Evolutionary conservation across 192 early-diverging fungal species (phyloP).

Genomic region (Borealophlyctis nickersoniae): DNA sequence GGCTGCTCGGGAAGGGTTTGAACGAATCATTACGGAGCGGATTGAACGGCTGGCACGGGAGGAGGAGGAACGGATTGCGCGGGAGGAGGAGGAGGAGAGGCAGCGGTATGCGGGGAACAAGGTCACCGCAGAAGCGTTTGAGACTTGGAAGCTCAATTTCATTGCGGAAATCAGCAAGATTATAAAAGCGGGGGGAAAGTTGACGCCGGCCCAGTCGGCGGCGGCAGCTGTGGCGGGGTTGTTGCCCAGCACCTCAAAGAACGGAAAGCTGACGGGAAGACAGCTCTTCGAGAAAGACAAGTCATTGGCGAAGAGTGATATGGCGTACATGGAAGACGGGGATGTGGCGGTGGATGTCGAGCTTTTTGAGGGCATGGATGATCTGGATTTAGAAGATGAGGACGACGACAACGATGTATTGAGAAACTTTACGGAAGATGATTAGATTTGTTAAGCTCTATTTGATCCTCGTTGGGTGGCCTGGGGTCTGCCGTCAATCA

Average conservation of each 20-base stretch:
- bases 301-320: conserved; percentile 78
- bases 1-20: conserved; percentile 69
- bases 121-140: conserved; percentile 75
- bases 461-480: too few relatives aligned
- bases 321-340: conserved; percentile 75
- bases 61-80: conserved; percentile 49
- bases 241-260: conserved; percentile 34
- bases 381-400: conserved; percentile 45
- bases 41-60: conserved; percentile 51
- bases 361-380: conserved; percentile 66
- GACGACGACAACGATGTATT: conserved; percentile 57
- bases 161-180: conserved; percentile 60
- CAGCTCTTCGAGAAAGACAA: conserved; percentile 91
- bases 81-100: conserved; percentile 68
- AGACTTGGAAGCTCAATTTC: conserved; percentile 77
- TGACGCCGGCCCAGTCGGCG: conserved; percentile 21
- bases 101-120: conserved; percentile 76
- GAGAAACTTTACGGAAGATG: not conserved
- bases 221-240: conserved; percentile 32
- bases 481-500: too few relatives aligned
- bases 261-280: conserved; percentile 57
- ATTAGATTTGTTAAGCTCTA: too few relatives aligned
- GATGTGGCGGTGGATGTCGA: conserved; percentile 79
- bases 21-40: conserved; percentile 55
- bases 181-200: conserved; percentile 16